Conservation (phyloP, 2,329 filamentous ascomycete genomes). For the Ceratocystis alfenasii region DNA sequence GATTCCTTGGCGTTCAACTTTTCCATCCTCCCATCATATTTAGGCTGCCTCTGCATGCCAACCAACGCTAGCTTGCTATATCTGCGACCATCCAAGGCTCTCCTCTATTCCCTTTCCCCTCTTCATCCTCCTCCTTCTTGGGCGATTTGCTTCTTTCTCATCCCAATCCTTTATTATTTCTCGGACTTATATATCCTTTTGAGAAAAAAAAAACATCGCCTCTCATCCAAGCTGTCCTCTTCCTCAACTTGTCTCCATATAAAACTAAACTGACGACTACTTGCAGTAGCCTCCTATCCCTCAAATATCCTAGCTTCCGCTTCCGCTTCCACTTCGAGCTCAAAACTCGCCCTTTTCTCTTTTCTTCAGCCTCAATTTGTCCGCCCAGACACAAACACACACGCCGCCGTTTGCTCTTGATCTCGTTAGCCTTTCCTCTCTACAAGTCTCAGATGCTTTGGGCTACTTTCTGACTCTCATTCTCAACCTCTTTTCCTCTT, state of each 20-base stretch:
- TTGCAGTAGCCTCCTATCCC: neutral
- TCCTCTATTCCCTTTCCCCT: neutral
- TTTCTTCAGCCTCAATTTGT: constrained; percentile 1
- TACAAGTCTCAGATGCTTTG: constrained; percentile 12
- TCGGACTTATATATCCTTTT: neutral
- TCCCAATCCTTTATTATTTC: constrained; percentile 4
- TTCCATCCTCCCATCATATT: neutral
- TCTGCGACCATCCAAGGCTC: neutral
- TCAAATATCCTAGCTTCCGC: constrained; percentile 6
- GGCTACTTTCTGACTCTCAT: constrained; percentile 9
- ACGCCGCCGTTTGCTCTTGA: neutral
- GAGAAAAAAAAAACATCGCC: constrained; percentile 2
- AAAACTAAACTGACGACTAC: constrained; percentile 5
- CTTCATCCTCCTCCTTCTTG: constrained; percentile 5
- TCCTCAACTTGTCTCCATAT: constrained; percentile 4
- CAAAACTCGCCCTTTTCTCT: constrained; percentile 3
- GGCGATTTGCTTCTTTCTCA: constrained; percentile 5
- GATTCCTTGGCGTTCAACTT: constrained; percentile 8
- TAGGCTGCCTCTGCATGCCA: constrained; percentile 8
- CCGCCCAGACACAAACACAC: neutral
- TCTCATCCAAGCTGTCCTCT: neutral
- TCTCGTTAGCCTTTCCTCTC: neutral
- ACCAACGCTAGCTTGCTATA: neutral
- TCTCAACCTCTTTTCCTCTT: constrained; percentile 6
- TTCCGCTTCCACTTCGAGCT: constrained; percentile 2